These are phyloP conservation scores for Ascochyta lentis DNA, from an alignment of 2,329 filamentous ascomycete genomes.

Conservation along the genomic window DNA sequence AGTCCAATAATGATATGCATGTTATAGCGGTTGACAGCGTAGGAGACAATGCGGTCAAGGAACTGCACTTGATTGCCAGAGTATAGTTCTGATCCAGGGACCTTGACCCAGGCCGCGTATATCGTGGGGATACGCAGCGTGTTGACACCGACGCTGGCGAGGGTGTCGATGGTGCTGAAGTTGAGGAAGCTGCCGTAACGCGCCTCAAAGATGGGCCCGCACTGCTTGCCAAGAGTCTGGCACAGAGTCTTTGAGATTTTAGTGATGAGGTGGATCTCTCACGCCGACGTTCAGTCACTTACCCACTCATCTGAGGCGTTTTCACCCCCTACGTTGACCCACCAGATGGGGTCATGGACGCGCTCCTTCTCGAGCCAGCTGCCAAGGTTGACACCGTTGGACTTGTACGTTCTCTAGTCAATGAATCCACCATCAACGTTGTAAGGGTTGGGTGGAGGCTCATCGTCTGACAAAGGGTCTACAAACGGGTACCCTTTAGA, in stretches of 20 bases:
- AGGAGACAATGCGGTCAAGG: conserved; percentile 39
- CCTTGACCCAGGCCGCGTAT: conserved; percentile 45
- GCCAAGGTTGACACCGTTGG: conserved; percentile 33
- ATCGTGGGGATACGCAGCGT: conserved; percentile 45
- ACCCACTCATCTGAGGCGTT: conserved; percentile 11
- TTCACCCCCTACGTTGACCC: conserved; percentile 13
- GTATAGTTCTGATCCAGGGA: conserved; percentile 43
- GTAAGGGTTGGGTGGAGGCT: not conserved
- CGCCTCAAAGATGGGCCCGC: conserved; percentile 35
- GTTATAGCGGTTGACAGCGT: conserved; percentile 43
- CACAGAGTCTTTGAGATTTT: conserved; percentile 40
- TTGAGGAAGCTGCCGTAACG: conserved; percentile 40
- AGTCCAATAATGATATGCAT: conserved; percentile 47
- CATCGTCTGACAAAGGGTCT: not conserved
- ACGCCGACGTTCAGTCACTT: conserved; percentile 20
- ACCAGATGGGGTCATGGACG: conserved; percentile 34
- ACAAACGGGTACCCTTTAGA: conserved; percentile 1
- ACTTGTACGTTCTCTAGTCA: conserved; percentile 18
- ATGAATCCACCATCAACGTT: conserved; percentile 3
- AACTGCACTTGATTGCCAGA: conserved; percentile 38
- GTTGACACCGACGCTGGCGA: conserved; percentile 42
- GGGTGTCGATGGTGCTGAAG: conserved; percentile 36
- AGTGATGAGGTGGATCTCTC: not conserved
- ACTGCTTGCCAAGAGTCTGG: conserved; percentile 32
- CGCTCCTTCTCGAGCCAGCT: conserved; percentile 43